A percentile compares a stretch with the other conserved stretches of the same genome.
phyloP scores from a whole-genome alignment of 352 stramenopile genomes.

The Pythium coloratum region DNA sequence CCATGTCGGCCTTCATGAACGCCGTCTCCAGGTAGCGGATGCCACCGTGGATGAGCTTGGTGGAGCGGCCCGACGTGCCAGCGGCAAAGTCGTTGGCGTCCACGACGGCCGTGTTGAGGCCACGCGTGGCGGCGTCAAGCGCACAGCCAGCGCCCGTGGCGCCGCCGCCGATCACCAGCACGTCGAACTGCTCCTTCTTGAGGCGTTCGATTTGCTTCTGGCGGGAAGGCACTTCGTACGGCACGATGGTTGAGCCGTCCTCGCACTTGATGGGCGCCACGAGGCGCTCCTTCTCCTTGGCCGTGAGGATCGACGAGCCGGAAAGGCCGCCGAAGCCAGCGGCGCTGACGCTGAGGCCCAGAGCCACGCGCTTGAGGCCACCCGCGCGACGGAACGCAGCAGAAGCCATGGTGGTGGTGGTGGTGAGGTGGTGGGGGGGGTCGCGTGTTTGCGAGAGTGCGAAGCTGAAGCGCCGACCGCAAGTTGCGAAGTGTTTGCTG shows the following conservation, averaged over 20 bases:
- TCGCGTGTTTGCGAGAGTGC: neutral
- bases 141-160: slow-evolving; percentile 91
- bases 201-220: slow-evolving; percentile 73
- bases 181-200: slow-evolving; percentile 90
- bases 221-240: slow-evolving; percentile 79
- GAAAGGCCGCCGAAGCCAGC: slow-evolving; percentile 55
- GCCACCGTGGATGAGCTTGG: slow-evolving; percentile 95
- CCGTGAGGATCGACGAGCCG: slow-evolving; percentile 58
- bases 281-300: slow-evolving; percentile 71
- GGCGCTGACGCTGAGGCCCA: slow-evolving; percentile 53
- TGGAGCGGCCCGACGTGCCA: slow-evolving; percentile 92
- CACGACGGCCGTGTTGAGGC: slow-evolving; percentile 92
- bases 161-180: slow-evolving; percentile 93
- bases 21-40: slow-evolving; percentile 96
- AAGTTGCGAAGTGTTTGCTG: slow-evolving; percentile 27
- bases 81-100: slow-evolving; percentile 92
- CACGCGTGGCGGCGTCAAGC: slow-evolving; percentile 89
- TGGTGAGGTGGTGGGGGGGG: slow-evolving; percentile 20
- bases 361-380: slow-evolving; percentile 39
- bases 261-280: slow-evolving; percentile 82
- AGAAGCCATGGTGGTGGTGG: slow-evolving; percentile 44
- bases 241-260: slow-evolving; percentile 80
- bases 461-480: slow-evolving; percentile 16
- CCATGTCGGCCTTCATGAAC: slow-evolving; percentile 91
- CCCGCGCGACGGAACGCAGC: slow-evolving; percentile 58